phyloP scores from a whole-genome alignment of 768 basidiomycete species.

The Porphyrellus cyaneotinctus region DNA sequence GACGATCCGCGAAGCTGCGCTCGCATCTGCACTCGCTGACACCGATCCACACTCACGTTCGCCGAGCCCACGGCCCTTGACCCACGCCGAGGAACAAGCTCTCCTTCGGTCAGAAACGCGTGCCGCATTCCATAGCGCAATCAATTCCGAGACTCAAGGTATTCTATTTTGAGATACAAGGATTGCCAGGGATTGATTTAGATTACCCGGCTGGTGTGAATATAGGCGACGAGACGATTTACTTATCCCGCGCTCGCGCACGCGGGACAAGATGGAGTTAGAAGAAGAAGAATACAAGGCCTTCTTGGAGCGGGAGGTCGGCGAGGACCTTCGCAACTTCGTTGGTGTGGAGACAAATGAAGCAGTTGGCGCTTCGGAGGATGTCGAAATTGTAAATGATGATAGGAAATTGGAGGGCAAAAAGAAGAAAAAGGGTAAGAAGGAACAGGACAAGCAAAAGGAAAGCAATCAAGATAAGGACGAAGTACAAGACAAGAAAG shows the following conservation, averaged over 20 bases:
- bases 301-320: slow-evolving; percentile 80
- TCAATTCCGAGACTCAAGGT: slow-evolving; percentile 17
- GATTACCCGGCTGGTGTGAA: not conserved
- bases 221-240: slow-evolving; percentile 59
- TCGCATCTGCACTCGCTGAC: slow-evolving; percentile 55
- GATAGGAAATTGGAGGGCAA: slow-evolving; percentile 27
- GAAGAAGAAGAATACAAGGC: slow-evolving; percentile 85
- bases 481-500: slow-evolving; percentile 22
- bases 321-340: slow-evolving; percentile 64
- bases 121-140: slow-evolving; percentile 65
- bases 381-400: slow-evolving; percentile 26
- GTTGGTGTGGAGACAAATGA: slow-evolving; percentile 47
- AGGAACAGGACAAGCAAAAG: slow-evolving; percentile 31
- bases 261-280: slow-evolving; percentile 65
- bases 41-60: slow-evolving; percentile 49
- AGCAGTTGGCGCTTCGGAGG: slow-evolving; percentile 17
- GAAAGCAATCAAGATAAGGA: slow-evolving; percentile 14
- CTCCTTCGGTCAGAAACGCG: slow-evolving; percentile 78
- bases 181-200: not conserved
- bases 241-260: slow-evolving; percentile 71
- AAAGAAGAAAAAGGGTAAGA: slow-evolving; percentile 34
- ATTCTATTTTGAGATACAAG: not conserved
- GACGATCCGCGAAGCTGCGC: slow-evolving; percentile 68
- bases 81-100: slow-evolving; percentile 77
- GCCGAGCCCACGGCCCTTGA: slow-evolving; percentile 52